Evolutionary conservation across 441 rosid species (phyloP), one percentile per base, ranked within the genome.

Genomic region (Populus tomentosa): DNA sequence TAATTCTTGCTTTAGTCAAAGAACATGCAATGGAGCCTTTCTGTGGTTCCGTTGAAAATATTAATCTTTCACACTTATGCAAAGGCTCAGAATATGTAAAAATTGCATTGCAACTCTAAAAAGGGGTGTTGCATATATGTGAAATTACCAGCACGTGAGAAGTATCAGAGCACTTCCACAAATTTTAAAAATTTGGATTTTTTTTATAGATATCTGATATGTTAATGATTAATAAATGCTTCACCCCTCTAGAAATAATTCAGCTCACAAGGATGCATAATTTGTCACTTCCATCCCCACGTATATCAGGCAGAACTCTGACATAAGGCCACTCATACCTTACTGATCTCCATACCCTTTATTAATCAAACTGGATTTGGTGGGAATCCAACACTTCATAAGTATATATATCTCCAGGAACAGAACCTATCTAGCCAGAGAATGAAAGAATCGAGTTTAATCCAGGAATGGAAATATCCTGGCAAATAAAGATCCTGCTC

Each of bases 401-500:
- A 53, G 61, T 53, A 5, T 6, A 53, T 53, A 18, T 18, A 53
- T 53, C 59, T 50, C n/a, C 61, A 53, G 21, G n/a, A 5, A 53
- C 61, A 18, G 61, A 53, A 53, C 61, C 21, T 18, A 16, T 18
- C 61, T 53, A 16, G n/a, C 21, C 2, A 53, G 3, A 53, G 61
- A 53, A 53, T 18, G 61, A 53, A 53, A 53, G 61, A 6, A 18
- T 18, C 21, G 1, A 21, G 67, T 21, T 64, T 64, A 64, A 64
- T 26, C 32, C 67, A 64, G 32, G 32, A 28, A 14, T 2, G 16
- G 18, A 66, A 10, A 66, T 28, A 53, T 53, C 23, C 68, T 63
- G 24, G 1, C 10, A 63, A 71, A 35, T 2, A 81, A 50, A 75
- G 72, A 72, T 69, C 53, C 69, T 68, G 71, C 67, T 75, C 76